Conservation (phyloP, 495 filamentous ascomycete genomes). For the Neurospora discreta region DNA sequence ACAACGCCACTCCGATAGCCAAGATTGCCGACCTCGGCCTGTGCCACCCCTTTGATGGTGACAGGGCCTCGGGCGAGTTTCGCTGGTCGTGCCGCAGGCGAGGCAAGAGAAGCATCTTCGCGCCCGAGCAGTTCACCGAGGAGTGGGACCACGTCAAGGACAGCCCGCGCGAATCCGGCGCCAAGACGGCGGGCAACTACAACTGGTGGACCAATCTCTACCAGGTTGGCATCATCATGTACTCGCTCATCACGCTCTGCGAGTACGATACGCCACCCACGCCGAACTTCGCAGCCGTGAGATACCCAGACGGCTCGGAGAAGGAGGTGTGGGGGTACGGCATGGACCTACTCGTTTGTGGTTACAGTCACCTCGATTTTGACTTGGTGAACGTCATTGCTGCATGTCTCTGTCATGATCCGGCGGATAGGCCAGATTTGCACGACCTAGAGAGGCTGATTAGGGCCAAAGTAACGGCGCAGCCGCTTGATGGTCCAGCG, state of each 20-base stretch:
- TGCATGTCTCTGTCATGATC: not conserved
- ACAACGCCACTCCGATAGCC: not conserved
- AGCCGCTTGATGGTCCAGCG: not conserved
- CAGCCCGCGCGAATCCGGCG: not conserved
- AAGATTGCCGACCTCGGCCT: slow-evolving; percentile 6
- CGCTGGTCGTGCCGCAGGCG: not conserved
- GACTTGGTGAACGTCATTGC: slow-evolving; percentile 1
- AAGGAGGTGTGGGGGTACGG: not conserved
- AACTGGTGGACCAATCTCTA: slow-evolving; percentile 8
- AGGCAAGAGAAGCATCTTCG: not conserved
- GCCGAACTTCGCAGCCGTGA: not conserved
- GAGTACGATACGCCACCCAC: not conserved
- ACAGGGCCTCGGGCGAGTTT: not conserved
- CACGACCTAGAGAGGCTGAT: not conserved
- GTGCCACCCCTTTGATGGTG: not conserved
- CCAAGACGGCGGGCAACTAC: slow-evolving; percentile 5
- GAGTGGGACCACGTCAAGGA: slow-evolving; percentile 9
- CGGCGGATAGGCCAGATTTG: not conserved
- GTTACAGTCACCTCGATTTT: not conserved
- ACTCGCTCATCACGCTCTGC: slow-evolving; percentile 1
- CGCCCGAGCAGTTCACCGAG: slow-evolving; percentile 7
- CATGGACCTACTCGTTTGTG: not conserved
- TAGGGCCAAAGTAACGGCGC: not conserved
- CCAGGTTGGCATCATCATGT: slow-evolving; percentile 6
- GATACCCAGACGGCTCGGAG: not conserved